Evolutionary conservation across 2,329 filamentous ascomycete genomes (phyloP).

Genomic region (Cercospora zeina): DNA sequence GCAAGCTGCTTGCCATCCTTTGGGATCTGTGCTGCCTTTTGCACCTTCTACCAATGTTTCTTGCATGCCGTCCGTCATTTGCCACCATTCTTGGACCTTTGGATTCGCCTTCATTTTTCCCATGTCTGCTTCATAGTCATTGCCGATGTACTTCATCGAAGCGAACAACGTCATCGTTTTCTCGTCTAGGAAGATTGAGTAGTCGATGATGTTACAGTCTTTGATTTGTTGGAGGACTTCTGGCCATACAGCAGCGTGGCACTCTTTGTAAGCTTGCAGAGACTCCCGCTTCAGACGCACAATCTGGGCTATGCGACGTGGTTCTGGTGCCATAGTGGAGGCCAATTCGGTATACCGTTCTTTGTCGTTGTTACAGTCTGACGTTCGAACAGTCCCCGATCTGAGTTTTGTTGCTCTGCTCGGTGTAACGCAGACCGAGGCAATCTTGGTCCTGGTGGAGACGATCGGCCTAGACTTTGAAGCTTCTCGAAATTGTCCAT

Average conservation of each 20-base stretch:
- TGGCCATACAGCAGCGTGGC: conserved; percentile 73
- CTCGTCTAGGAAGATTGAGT: conserved; percentile 71
- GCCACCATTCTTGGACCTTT: conserved; percentile 60
- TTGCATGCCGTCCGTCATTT: conserved; percentile 75
- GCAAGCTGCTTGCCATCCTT: conserved; percentile 53
- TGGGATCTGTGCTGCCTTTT: conserved; percentile 57
- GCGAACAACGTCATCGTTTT: conserved; percentile 66
- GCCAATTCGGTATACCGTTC: background rate
- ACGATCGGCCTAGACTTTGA: conserved; percentile 1
- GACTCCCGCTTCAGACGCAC: conserved; percentile 68
- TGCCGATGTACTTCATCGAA: conserved; percentile 75
- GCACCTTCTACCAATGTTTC: conserved; percentile 60
- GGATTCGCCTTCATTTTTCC: conserved; percentile 70
- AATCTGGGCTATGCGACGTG: conserved; percentile 67
- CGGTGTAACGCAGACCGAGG: conserved; percentile 15
- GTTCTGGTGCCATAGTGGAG: conserved; percentile 26
- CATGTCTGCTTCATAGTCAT: conserved; percentile 73
- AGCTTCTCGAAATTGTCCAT: background rate
- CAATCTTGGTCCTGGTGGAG: conserved; percentile 9
- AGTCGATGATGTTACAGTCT: conserved; percentile 72
- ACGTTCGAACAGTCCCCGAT: background rate
- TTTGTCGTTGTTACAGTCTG: background rate
- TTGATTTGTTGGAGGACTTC: conserved; percentile 75
- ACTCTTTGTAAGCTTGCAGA: conserved; percentile 69
- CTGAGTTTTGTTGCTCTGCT: background rate